phyloP scores from a whole-genome alignment of 768 basidiomycete species.

The Tylopilus cervinicoccineus region DNA sequence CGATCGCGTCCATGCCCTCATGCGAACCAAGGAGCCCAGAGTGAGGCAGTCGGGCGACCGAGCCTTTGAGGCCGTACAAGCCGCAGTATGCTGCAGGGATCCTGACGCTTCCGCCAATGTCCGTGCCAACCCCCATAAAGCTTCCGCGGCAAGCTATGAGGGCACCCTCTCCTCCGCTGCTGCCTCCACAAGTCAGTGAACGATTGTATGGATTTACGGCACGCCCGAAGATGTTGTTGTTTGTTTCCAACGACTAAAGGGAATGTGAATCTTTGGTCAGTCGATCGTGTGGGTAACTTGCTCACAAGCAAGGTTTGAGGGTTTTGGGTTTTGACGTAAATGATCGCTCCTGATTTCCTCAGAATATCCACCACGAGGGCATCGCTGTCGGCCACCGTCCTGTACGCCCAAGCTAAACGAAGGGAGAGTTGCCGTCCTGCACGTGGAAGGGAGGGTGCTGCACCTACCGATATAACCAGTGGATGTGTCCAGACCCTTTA shows the following conservation, averaged over 20 bases:
- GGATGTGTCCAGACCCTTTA: slow-evolving; percentile 41
- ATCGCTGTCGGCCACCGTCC: slow-evolving; percentile 35
- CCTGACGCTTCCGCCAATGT: slow-evolving; percentile 47
- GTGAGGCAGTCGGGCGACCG: slow-evolving; percentile 49
- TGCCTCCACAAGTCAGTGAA: slow-evolving; percentile 40
- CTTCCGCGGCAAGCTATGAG: slow-evolving; percentile 42
- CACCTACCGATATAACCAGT: slow-evolving; percentile 28
- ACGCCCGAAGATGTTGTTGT: slow-evolving; percentile 54
- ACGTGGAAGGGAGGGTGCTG: background rate
- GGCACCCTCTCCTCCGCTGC: slow-evolving; percentile 47
- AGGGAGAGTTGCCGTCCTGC: slow-evolving; percentile 6
- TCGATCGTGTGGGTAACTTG: background rate
- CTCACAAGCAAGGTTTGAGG: slow-evolving; percentile 47
- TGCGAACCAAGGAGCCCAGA: slow-evolving; percentile 46
- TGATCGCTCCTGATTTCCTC: slow-evolving; percentile 41
- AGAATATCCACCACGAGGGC: slow-evolving; percentile 44
- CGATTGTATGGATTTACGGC: slow-evolving; percentile 66
- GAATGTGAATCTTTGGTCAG: slow-evolving; percentile 8
- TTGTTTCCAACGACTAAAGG: slow-evolving; percentile 46
- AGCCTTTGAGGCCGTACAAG: slow-evolving; percentile 43
- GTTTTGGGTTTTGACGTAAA: slow-evolving; percentile 46
- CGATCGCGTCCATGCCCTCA: slow-evolving; percentile 50
- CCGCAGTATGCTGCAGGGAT: slow-evolving; percentile 40
- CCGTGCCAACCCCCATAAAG: slow-evolving; percentile 41
- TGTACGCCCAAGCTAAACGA: slow-evolving; percentile 38